A percentile compares a stretch with the other conserved stretches of the same genome.
Evolutionary conservation across 257 asterid species (phyloP).

Genomic region (Asclepias syriaca): DNA sequence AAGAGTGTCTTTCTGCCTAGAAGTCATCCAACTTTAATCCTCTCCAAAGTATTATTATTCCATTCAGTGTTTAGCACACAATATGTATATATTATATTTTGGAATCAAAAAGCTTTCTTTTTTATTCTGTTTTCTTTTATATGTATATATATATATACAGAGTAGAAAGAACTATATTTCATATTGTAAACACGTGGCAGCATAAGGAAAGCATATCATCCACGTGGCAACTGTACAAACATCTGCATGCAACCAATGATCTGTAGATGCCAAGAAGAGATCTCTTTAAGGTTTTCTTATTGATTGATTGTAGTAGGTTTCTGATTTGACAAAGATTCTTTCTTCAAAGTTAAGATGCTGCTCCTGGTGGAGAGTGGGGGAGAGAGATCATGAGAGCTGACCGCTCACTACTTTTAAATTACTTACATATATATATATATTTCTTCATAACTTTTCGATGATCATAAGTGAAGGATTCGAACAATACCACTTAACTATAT

Average conservation of each 20-base stretch:
- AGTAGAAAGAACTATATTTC: background rate
- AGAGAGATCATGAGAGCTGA: slow-evolving; percentile 17
- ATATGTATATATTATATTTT: background rate
- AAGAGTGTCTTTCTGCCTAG: slow-evolving; percentile 20
- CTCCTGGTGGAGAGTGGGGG: background rate
- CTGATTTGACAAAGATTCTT: slow-evolving; percentile 75
- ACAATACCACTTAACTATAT: too few relatives aligned
- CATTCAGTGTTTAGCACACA: slow-evolving; percentile 11
- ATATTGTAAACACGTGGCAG: slow-evolving; percentile 27
- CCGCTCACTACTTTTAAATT: background rate
- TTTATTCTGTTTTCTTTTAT: background rate
- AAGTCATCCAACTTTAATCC: slow-evolving; percentile 21
- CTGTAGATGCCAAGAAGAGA: slow-evolving; percentile 20
- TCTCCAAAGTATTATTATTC: background rate
- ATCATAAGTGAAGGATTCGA: too few relatives aligned
- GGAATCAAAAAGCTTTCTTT: slow-evolving; percentile 12
- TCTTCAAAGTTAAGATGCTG: slow-evolving; percentile 37
- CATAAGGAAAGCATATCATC: slow-evolving; percentile 22
- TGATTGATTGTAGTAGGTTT: slow-evolving; percentile 10
- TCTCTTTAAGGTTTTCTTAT: slow-evolving; percentile 18
- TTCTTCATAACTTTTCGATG: too few relatives aligned
- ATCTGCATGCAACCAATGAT: slow-evolving; percentile 35
- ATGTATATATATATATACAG: background rate
- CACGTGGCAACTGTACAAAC: slow-evolving; percentile 37
- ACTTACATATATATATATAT: too few relatives aligned